phyloP scores from a whole-genome alignment of 1,139 yeast species.

The Kodamaea suecica region DNA sequence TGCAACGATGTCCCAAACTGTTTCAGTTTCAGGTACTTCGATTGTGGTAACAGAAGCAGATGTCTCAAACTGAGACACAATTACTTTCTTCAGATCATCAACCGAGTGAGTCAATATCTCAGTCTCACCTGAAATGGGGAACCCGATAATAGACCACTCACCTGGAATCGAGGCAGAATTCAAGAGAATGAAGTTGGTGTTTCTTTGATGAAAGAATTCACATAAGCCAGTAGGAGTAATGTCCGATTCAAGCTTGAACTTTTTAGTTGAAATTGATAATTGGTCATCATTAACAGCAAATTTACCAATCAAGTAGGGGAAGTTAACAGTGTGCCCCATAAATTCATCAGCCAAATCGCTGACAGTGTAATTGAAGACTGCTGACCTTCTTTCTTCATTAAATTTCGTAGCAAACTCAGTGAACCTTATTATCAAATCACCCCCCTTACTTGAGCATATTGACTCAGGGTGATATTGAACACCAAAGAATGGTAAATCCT shows the following conservation, averaged over 20 bases:
- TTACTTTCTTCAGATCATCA: constrained; percentile 27
- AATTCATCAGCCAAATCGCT: constrained; percentile 10
- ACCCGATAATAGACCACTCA: constrained; percentile 80
- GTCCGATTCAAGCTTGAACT: constrained; percentile 14
- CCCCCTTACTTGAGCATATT: constrained; percentile 74
- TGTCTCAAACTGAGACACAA: constrained; percentile 15
- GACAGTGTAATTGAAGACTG: constrained; percentile 4
- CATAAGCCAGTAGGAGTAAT: constrained; percentile 47
- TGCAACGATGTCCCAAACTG: constrained; percentile 52
- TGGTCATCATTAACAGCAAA: constrained; percentile 4
- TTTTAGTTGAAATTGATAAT: constrained; percentile 15
- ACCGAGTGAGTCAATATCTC: constrained; percentile 66
- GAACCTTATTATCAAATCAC: constrained; percentile 57
- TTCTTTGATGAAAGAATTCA: constrained; percentile 31
- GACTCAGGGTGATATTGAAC: constrained; percentile 99
- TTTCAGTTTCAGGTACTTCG: constrained; percentile 13
- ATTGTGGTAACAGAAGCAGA: constrained; percentile 10
- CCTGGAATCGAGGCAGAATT: constrained; percentile 83
- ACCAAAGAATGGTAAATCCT: constrained; percentile 69
- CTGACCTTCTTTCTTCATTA: constrained; percentile 25
- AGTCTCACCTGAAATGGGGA: constrained; percentile 54
- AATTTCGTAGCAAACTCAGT: constrained; percentile 47
- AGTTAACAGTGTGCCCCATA: constrained; percentile 18
- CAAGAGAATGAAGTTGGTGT: constrained; percentile 50
- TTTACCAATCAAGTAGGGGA: constrained; percentile 15